These are phyloP conservation scores for Linum tenue DNA, from an alignment of 345 rosid species.

Conservation along the genomic window DNA sequence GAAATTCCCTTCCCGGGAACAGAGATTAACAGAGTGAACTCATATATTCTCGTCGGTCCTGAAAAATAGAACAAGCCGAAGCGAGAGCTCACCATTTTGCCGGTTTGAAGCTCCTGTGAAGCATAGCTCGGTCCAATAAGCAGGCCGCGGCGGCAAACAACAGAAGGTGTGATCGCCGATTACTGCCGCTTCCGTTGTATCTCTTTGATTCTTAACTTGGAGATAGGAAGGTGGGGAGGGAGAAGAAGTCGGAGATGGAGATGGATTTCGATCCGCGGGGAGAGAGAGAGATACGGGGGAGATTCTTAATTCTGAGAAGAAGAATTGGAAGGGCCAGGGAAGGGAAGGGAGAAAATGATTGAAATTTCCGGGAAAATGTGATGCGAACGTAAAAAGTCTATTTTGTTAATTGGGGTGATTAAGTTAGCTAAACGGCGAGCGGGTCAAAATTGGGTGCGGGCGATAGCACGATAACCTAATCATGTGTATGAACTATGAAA, in stretches of 20 bases:
- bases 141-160: not conserved
- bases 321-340: not conserved
- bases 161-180: not conserved
- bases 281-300: not conserved
- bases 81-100: constrained; percentile 60
- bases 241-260: not conserved
- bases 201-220: not conserved
- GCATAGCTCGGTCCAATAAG: constrained; percentile 19
- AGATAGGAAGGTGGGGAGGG: not conserved
- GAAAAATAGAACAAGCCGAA: not conserved
- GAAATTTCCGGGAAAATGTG: constrained; percentile 27
- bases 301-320: constrained; percentile 14
- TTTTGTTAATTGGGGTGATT: constrained; percentile 2
- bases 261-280: not conserved
- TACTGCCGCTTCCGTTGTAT: not conserved
- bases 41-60: not conserved
- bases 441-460: not conserved
- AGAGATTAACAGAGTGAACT: not conserved
- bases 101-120: constrained; percentile 82
- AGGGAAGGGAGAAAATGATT: not conserved
- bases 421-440: not conserved
- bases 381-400: not conserved
- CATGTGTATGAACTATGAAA: too few relatives aligned
- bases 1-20: not conserved
- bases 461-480: not conserved